phyloP scores from a whole-genome alignment of 2,329 filamentous ascomycete species.

The Endocalyx cinctus region DNA sequence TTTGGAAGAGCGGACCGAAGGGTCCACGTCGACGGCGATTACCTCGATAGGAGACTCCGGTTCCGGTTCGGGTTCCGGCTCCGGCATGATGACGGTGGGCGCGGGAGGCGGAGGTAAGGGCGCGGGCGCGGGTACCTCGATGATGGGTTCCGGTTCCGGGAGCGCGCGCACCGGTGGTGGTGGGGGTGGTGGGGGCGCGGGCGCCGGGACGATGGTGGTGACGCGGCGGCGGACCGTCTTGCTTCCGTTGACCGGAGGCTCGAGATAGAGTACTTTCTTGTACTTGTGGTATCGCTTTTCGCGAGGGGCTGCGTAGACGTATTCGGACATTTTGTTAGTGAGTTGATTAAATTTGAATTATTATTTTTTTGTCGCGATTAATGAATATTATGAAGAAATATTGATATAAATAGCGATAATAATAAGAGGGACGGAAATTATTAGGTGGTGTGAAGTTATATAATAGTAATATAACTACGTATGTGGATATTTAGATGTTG shows the following conservation, averaged over 20 bases:
- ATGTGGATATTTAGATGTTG: too few species aligned
- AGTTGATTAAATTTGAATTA: too few species aligned
- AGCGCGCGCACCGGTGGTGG: constrained; percentile 12
- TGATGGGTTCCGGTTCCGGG: constrained; percentile 17
- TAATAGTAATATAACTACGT: too few species aligned
- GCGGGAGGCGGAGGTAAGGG: constrained; percentile 13
- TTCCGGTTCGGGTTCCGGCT: constrained; percentile 15
- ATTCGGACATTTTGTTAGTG: constrained; percentile 27
- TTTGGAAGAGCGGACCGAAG: constrained; percentile 28
- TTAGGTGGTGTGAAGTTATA: too few species aligned
- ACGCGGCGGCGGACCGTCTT: constrained; percentile 31
- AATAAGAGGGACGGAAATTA: too few species aligned
- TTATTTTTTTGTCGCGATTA: too few species aligned
- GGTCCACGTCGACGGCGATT: constrained; percentile 39
- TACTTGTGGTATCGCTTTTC: constrained; percentile 29
- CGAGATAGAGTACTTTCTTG: constrained; percentile 38
- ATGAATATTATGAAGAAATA: too few species aligned
- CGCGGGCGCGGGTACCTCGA: constrained; percentile 21
- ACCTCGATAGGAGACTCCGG: constrained; percentile 33
- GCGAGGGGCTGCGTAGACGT: constrained; percentile 25
- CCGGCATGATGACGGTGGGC: constrained; percentile 9
- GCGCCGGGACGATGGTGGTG: constrained; percentile 34
- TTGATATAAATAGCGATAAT: too few species aligned
- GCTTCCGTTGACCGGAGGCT: constrained; percentile 32
- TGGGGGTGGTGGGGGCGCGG: constrained; percentile 17